phyloP scores from a whole-genome alignment of 371 early-diverging fungal species.

The Haplosporangium sp. region DNA sequence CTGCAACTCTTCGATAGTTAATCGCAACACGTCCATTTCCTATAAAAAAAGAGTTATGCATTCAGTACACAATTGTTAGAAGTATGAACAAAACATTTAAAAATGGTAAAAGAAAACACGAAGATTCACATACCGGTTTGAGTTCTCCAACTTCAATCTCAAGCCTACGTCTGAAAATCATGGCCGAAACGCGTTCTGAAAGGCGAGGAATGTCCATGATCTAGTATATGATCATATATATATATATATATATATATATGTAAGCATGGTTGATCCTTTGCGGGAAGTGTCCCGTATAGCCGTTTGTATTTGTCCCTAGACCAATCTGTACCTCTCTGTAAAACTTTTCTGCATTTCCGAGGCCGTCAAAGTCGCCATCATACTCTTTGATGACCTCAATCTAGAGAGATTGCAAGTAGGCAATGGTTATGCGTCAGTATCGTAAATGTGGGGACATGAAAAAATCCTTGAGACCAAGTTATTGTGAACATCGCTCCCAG shows the following conservation, averaged over 20 bases:
- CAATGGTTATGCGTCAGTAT: not conserved
- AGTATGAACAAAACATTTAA: constrained; percentile 42
- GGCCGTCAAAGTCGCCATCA: constrained; percentile 69
- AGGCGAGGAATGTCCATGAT: constrained; percentile 80
- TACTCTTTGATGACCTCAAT: constrained; percentile 73
- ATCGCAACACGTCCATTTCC: constrained; percentile 61
- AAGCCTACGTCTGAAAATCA: constrained; percentile 80
- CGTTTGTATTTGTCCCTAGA: not conserved
- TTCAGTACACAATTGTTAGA: not conserved
- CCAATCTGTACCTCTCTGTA: constrained; percentile 59
- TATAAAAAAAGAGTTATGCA: too few species aligned
- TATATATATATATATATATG: not conserved
- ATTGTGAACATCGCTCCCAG: too few species aligned
- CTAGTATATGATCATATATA: constrained; percentile 20
- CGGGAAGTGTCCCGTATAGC: too few species aligned
- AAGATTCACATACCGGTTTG: constrained; percentile 58
- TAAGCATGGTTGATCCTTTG: too few species aligned
- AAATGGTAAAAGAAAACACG: constrained; percentile 47
- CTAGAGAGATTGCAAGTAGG: constrained; percentile 12
- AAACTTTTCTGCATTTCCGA: constrained; percentile 78
- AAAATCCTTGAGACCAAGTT: too few species aligned
- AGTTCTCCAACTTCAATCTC: constrained; percentile 78
- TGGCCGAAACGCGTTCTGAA: constrained; percentile 72
- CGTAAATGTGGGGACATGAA: too few species aligned
- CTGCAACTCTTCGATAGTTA: constrained; percentile 59